Conservation (phyloP, 192 early-diverging fungal species). For the Mortierella hygrophila region DNA sequence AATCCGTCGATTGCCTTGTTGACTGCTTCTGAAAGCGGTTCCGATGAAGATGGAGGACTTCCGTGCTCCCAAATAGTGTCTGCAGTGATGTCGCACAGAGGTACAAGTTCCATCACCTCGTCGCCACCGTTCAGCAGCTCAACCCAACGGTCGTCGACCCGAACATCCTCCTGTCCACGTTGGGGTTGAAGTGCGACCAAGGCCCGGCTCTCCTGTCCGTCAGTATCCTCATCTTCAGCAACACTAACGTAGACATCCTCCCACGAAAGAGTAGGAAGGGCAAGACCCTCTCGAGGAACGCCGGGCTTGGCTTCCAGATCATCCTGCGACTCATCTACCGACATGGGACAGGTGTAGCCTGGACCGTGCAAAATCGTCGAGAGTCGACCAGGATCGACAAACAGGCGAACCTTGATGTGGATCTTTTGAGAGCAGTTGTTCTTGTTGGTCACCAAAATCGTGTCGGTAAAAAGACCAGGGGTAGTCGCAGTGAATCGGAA, state of each 20-base stretch:
- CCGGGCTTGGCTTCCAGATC: conserved; percentile 33
- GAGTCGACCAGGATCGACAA: conserved; percentile 71
- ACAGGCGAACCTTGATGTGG: conserved; percentile 75
- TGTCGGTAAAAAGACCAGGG: conserved; percentile 73
- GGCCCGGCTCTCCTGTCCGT: conserved; percentile 1
- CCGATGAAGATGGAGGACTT: conserved; percentile 7
- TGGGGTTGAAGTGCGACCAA: conserved; percentile 42
- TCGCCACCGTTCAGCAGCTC: conserved; percentile 64
- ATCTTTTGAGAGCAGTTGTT: conserved; percentile 76
- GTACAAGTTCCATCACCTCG: conserved; percentile 66
- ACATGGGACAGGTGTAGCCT: conserved; percentile 27
- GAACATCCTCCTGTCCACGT: conserved; percentile 22
- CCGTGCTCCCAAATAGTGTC: conserved; percentile 58
- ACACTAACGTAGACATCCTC: conserved; percentile 51
- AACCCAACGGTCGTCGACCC: conserved; percentile 39
- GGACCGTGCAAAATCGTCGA: conserved; percentile 19
- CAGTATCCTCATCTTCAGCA: conserved; percentile 11
- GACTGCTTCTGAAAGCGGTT: neutral
- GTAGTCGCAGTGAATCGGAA: conserved; percentile 68
- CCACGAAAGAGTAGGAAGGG: conserved; percentile 34
- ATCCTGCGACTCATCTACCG: conserved; percentile 34
- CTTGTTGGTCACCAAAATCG: conserved; percentile 75
- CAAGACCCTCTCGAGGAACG: conserved; percentile 34
- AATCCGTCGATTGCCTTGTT: conserved; percentile 35
- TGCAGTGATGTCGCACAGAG: conserved; percentile 60